Conservation (phyloP, 306 rosid species). For the Malus domestica region ASM211411v1 NC_041802.1:1906001-1906500, state of each 20-base stretch:
- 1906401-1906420: background rate
- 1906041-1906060: slow-evolving; percentile 22
- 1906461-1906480: background rate
- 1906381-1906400: background rate
- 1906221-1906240: background rate
- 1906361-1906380: background rate
- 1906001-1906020: slow-evolving; percentile 11
- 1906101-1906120: slow-evolving; percentile 42
- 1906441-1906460: background rate
- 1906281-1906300: slow-evolving; percentile 6
- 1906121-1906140: background rate
- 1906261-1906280: background rate
- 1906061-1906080: slow-evolving; percentile 5
- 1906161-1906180: background rate
- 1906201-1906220: slow-evolving; percentile 22
- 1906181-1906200: background rate
- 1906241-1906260: too few relatives aligned
- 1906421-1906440: background rate
- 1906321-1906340: background rate
- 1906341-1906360: background rate
- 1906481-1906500: background rate
- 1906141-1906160: slow-evolving; percentile 4
- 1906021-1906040: slow-evolving; percentile 53
- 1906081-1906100: slow-evolving; percentile 6
- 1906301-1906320: background rate